Conservation (phyloP, 2,329 filamentous ascomycete genomes). For the Botrytis byssoidea region DNA sequence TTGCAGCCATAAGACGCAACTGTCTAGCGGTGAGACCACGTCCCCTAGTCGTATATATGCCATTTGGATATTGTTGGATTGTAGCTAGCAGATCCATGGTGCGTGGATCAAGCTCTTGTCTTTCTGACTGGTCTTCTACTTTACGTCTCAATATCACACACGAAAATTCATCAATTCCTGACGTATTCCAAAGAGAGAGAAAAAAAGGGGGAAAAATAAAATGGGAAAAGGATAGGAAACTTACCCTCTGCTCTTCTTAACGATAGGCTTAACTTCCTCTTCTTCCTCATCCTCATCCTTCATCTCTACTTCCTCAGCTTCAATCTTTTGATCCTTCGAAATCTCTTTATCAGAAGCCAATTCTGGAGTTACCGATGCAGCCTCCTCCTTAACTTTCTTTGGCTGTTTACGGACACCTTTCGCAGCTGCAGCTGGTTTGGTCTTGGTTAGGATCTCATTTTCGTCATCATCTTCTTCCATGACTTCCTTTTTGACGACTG, state of each 20-base stretch:
- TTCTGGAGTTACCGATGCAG: not conserved
- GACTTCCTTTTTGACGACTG: constrained; percentile 9
- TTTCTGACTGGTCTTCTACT: not conserved
- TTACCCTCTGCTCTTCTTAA: not conserved
- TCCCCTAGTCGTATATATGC: not conserved
- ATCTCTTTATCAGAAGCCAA: not conserved
- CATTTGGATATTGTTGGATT: not conserved
- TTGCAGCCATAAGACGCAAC: not conserved
- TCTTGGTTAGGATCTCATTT: constrained; percentile 13
- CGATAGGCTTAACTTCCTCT: not conserved
- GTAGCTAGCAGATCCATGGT: not conserved
- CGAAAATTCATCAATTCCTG: not conserved
- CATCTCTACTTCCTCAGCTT: not conserved
- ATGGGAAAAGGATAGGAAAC: not conserved
- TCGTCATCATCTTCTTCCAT: constrained; percentile 14
- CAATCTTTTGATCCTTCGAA: not conserved
- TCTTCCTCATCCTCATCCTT: constrained; percentile 3
- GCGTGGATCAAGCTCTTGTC: not conserved
- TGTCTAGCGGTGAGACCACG: not conserved
- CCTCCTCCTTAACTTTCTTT: constrained; percentile 2
- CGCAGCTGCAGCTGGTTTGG: not conserved
- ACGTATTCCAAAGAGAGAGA: too few species aligned
- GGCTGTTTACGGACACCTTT: not conserved
- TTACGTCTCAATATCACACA: not conserved
- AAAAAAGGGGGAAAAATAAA: too few species aligned